Base-by-base conservation (phyloP, 2,329 filamentous ascomycete genomes). In the Fusarium sp. region DNA sequence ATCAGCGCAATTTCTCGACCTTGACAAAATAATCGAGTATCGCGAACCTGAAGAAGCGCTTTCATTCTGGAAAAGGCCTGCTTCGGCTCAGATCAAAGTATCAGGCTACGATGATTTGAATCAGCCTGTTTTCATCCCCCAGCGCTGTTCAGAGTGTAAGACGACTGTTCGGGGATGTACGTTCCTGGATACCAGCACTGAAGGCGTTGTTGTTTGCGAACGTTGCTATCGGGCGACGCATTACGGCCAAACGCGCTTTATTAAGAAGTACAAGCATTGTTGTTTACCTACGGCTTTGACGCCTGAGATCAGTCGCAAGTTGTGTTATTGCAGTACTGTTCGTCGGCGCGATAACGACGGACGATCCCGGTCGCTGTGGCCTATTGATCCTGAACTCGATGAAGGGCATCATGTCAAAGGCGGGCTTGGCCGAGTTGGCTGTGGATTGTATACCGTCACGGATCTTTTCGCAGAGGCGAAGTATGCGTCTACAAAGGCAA, bases 1-100 rank as follows among this genome's bases (percentile, higher is more conserved):
- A 43, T 68, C 75, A 11, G 69, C 72, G 33, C 77, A 76, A 6
- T 78, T 80, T 21, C 72, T 81, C 3, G 80, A 81, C 42, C 77
- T 81, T 26, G 80, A 81, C 57, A 79, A 80, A n/a, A 42, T 79
- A 3, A 75, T 81, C 20, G 78, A 81, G 65, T 69, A 80, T 57
- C 72, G 76, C 12, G 72, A 76, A 10, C 66, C 61, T 0, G 64
- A 74, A 24, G 56, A 73, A 23, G 35, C 72, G 4, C 58, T 69
- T 3, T 61, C 58, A 1, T 74, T 77, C 44, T 73, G 69, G 71
- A 77, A 74, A 42, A 62, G 73, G 15, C 64, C 72, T 2, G 71
- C 70, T 9, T 64, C 70, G 0, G 72, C 75, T 2, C 73, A 76
- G 49, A 71, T 80, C 44, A 28, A 44, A 2, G 63, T 52, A 10